These are phyloP conservation scores for Suhomyces vadensis DNA, from an alignment of 805 yeast genomes.

Conservation along the genomic window DNA sequence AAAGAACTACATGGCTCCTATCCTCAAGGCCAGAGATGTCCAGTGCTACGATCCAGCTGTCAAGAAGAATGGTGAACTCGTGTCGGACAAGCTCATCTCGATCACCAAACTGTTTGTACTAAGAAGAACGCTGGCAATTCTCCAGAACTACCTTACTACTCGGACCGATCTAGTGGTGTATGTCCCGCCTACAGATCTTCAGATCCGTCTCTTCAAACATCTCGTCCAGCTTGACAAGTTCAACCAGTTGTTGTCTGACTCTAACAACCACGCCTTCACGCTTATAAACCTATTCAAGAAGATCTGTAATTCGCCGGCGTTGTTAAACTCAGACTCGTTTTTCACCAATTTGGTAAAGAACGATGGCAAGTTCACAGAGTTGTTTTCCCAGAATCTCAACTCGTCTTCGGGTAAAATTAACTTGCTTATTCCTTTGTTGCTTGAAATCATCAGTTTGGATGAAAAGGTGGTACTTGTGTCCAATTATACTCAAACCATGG, in stretches of 20 bases:
- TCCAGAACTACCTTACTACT: slow-evolving; percentile 63
- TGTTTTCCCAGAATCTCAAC: slow-evolving; percentile 11
- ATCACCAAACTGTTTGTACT: slow-evolving; percentile 68
- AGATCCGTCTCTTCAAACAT: slow-evolving; percentile 54
- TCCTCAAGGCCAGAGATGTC: slow-evolving; percentile 64
- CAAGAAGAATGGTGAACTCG: slow-evolving; percentile 57
- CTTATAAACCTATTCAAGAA: slow-evolving; percentile 76
- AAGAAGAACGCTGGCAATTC: slow-evolving; percentile 65
- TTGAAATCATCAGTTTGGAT: slow-evolving; percentile 40
- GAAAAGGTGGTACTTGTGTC: slow-evolving; percentile 88
- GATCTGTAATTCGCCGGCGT: slow-evolving; percentile 77
- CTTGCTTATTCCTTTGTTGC: slow-evolving; percentile 57
- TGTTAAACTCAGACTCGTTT: slow-evolving; percentile 53
- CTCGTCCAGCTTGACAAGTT: slow-evolving; percentile 43
- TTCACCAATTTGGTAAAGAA: slow-evolving; percentile 23
- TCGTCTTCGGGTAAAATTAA: slow-evolving; percentile 59
- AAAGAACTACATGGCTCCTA: slow-evolving; percentile 66
- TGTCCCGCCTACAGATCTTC: slow-evolving; percentile 71
- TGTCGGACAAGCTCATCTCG: slow-evolving; percentile 61
- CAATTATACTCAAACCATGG: slow-evolving; percentile 84
- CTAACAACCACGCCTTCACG: slow-evolving; percentile 51
- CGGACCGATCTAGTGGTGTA: slow-evolving; percentile 76
- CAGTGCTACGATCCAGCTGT: slow-evolving; percentile 52
- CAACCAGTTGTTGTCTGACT: slow-evolving; percentile 28
- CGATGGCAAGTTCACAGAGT: slow-evolving; percentile 14